These are phyloP conservation scores for Cytospora piceicola DNA, from an alignment of 2,329 filamentous ascomycete genomes.

Conservation along the genomic window DNA sequence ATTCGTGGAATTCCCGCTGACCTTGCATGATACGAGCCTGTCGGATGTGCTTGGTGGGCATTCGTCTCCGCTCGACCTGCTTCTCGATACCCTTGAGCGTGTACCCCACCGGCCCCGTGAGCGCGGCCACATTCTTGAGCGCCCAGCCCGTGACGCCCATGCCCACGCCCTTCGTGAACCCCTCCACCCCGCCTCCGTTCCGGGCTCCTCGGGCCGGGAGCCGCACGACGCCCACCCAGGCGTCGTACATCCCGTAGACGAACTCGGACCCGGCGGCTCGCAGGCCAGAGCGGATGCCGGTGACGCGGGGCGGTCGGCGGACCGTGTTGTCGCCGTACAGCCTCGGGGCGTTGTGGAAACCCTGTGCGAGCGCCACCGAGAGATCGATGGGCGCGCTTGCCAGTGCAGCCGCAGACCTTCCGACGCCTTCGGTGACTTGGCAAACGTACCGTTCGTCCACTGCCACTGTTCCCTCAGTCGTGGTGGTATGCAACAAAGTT, in stretches of 20 bases:
- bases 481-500: constrained; percentile 33
- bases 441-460: constrained; percentile 47
- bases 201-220: constrained; percentile 63
- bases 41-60: constrained; percentile 58
- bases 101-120: constrained; percentile 64
- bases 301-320: constrained; percentile 64
- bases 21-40: constrained; percentile 64
- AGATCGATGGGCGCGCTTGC: constrained; percentile 63
- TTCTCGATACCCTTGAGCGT: constrained; percentile 67
- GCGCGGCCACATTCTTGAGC: constrained; percentile 65
- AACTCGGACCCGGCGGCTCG: constrained; percentile 65
- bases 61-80: constrained; percentile 57
- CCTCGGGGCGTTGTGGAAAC: constrained; percentile 72
- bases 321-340: constrained; percentile 74
- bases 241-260: constrained; percentile 66
- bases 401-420: constrained; percentile 55
- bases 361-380: constrained; percentile 65
- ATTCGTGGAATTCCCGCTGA: constrained; percentile 47
- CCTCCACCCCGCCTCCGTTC: constrained; percentile 50
- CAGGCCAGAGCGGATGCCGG: constrained; percentile 66
- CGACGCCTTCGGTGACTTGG: constrained; percentile 57
- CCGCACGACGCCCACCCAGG: constrained; percentile 63
- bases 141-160: constrained; percentile 68
- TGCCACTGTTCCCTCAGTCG: constrained; percentile 37
- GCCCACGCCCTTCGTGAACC: constrained; percentile 58